Evolutionary conservation across 108 stramenopile species (phyloP), one percentile per base, ranked within the genome.

Genomic region (Skeletonema marinoi): DNA sequence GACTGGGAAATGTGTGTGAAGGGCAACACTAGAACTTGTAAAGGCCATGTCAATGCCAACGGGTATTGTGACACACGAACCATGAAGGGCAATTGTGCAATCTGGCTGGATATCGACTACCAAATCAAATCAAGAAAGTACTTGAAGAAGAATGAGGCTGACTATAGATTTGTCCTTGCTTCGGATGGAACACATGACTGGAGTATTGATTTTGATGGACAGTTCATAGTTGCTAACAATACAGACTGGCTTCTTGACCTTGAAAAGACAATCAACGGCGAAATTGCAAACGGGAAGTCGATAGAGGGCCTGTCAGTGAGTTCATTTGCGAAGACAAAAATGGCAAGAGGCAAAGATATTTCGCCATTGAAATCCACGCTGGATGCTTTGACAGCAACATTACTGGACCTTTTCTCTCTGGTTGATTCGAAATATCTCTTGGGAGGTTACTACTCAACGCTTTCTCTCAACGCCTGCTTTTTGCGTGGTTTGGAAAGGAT

Each of bases 1-100:
- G 66, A 75, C 63, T 82, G 74, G 81, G 81, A 82, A 61, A 44
- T 82, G 30, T 82, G 81, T 54, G 63, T 82, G 13, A 63, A 73
- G 12, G 81, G 81, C 32, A 82, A 82, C 62, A 39, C 38, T 13
- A 66, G 73, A 54, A 82, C 81, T 14, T 82, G 81, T 38, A 61
- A 12, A 31, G 64, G 65, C 58, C 81, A 82, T 67, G 29, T 75
- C 38, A 32, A 58, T 63, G 6, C 2, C 9, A 36, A 38, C 39
- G 48, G 60, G 33, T 82, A 71, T 54, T 82, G 81, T 41, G 81
- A 82, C 36, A 59, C 14, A 9, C 63, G 81, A 1, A 82, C 81
- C 1, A 82, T 82, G 74, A 82, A 82, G 36, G 81, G 81, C 6
- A 82, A 82, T 67, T 82, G 81, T 63, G 81, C 81, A 19, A 36